Percentiles rank a stretch among this genome's conserved stretches.
Conservation (phyloP, 176 grass and related monocot species). For the Dactylis glomerata region DNA sequence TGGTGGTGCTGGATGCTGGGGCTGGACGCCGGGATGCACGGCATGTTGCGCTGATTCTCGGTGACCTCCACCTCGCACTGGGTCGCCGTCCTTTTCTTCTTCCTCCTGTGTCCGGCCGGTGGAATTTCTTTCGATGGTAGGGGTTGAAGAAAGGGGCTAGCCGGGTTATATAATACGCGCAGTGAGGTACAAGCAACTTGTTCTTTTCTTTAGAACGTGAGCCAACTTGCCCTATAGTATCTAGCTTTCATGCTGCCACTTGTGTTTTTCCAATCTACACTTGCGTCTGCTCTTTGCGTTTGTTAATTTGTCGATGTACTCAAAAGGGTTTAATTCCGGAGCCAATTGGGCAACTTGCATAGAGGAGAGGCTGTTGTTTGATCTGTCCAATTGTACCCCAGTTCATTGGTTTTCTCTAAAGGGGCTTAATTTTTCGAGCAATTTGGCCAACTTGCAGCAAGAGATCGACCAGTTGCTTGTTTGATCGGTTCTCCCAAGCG, state of each 20-base stretch:
- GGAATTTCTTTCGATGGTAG: constrained; percentile 32
- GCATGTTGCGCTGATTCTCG: constrained; percentile 39
- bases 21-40: constrained; percentile 61
- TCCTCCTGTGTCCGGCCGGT: not conserved
- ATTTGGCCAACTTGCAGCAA: constrained; percentile 17
- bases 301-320: constrained; percentile 10
- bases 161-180: constrained; percentile 37
- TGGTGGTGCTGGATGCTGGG: constrained; percentile 49
- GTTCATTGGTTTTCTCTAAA: constrained; percentile 24
- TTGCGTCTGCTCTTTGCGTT: constrained; percentile 5
- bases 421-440: not conserved
- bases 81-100: not conserved
- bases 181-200: constrained; percentile 33
- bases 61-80: not conserved
- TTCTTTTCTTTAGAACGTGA: constrained; percentile 14
- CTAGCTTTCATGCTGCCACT: constrained; percentile 31
- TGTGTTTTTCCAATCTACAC: too few species aligned
- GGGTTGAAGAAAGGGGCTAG: constrained; percentile 20
- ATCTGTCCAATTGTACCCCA: constrained; percentile 1
- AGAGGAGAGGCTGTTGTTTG: constrained; percentile 1
- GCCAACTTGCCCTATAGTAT: constrained; percentile 25
- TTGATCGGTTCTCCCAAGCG: not conserved
- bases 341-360: constrained; percentile 48
- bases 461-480: not conserved
- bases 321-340: not conserved